These are phyloP conservation scores for Maudiozyma serrabonitensis DNA, from an alignment of 805 yeast species.

Conservation along the genomic window DNA sequence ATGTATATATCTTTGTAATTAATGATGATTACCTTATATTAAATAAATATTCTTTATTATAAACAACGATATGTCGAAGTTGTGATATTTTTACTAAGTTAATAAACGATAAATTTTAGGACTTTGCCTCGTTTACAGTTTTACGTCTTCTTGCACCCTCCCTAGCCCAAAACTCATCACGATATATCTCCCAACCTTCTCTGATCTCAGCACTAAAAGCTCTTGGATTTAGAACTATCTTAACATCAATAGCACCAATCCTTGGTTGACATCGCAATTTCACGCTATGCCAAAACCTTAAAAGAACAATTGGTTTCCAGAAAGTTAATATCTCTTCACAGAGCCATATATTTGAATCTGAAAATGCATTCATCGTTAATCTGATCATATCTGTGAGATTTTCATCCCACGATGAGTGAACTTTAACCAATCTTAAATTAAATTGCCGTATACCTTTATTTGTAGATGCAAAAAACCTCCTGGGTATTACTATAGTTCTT, in stretches of 20 bases:
- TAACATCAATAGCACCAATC: slow-evolving; percentile 71
- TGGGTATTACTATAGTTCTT: slow-evolving; percentile 73
- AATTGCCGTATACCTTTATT: slow-evolving; percentile 83
- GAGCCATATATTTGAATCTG: slow-evolving; percentile 12
- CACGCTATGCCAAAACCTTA: slow-evolving; percentile 16
- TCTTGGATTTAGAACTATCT: slow-evolving; percentile 70
- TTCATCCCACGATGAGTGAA: slow-evolving; percentile 34
- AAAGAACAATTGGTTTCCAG: slow-evolving; percentile 9
- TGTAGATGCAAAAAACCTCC: slow-evolving; percentile 68
- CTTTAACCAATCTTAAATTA: slow-evolving; percentile 67
- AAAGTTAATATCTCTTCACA: slow-evolving; percentile 9
- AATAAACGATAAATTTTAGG: background rate
- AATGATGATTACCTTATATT: no score
- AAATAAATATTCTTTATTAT: no score
- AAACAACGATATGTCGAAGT: no score
- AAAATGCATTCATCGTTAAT: slow-evolving; percentile 20
- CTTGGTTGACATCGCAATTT: slow-evolving; percentile 42
- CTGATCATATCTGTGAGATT: slow-evolving; percentile 29
- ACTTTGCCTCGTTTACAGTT: background rate
- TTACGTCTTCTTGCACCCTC: slow-evolving; percentile 54
- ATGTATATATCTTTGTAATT: no score
- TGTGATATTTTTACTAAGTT: no score
- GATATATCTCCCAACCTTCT: slow-evolving; percentile 89
- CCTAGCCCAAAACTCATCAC: slow-evolving; percentile 88
- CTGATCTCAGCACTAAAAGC: slow-evolving; percentile 73